A percentile compares a stretch with the other conserved stretches of the same genome.
Conservation (phyloP, 495 filamentous ascomycete genomes). For the Penicillium pancosmium region DNA sequence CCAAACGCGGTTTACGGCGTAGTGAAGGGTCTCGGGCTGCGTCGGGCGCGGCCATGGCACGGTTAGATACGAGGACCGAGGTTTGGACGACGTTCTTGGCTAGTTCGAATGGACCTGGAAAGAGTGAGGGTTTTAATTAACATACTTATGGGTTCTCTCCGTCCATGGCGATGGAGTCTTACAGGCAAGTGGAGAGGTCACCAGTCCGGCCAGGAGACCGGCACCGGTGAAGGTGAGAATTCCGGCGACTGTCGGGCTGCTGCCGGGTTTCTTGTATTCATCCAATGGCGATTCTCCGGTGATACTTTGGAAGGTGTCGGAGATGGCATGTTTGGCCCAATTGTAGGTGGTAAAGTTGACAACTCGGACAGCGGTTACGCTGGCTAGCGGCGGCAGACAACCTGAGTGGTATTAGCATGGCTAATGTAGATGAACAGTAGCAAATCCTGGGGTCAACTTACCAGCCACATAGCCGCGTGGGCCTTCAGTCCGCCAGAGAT, state of each 20-base stretch:
- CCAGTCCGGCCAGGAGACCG: conserved; percentile 76
- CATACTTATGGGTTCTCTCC: background rate
- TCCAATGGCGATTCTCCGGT: conserved; percentile 71
- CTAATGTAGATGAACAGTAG: background rate
- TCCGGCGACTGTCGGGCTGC: conserved; percentile 68
- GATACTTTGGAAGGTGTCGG: conserved; percentile 46
- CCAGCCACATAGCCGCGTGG: conserved; percentile 52
- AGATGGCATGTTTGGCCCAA: conserved; percentile 75
- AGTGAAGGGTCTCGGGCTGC: conserved; percentile 61
- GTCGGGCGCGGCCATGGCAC: conserved; percentile 59
- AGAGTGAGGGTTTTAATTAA: background rate
- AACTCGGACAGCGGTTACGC: conserved; percentile 86
- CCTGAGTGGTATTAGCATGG: conserved; percentile 47
- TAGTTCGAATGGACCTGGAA: conserved; percentile 83
- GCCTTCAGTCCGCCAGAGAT: conserved; percentile 50
- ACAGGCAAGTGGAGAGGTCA: conserved; percentile 87
- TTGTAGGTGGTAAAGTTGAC: conserved; percentile 95
- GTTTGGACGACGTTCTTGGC: conserved; percentile 92
- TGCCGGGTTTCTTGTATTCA: conserved; percentile 69
- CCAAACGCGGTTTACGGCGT: conserved; percentile 74
- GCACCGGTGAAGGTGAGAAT: conserved; percentile 75
- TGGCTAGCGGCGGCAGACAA: conserved; percentile 76
- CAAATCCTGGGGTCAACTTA: conserved; percentile 18
- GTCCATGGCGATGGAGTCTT: conserved; percentile 35
- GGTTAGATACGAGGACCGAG: conserved; percentile 77